Evolutionary conservation across 2,329 filamentous ascomycete species (phyloP).

Genomic region (Clarireedia homoeocarpa): DNA sequence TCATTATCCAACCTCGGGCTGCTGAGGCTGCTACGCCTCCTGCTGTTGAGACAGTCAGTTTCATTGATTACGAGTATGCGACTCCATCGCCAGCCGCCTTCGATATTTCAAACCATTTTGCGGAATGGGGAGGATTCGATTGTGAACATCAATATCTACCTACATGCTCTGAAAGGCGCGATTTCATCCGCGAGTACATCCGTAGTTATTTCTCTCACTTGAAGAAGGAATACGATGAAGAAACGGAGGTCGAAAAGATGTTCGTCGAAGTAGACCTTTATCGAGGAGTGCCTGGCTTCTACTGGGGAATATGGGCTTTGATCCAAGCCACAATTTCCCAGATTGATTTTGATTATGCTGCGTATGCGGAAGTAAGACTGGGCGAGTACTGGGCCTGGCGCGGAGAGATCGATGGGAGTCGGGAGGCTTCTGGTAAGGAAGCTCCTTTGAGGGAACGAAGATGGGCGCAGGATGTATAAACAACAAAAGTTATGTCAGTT

Average conservation of each 20-base stretch:
- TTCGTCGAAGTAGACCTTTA: conserved; percentile 78
- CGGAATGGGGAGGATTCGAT: conserved; percentile 95
- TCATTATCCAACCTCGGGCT: conserved; percentile 65
- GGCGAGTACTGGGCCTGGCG: conserved; percentile 94
- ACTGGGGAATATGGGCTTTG: conserved; percentile 89
- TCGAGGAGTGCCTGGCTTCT: conserved; percentile 82
- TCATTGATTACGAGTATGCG: conserved; percentile 98
- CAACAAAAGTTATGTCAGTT: background rate
- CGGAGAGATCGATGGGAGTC: conserved; percentile 58
- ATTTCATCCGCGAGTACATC: conserved; percentile 81
- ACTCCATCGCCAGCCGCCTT: conserved; percentile 91
- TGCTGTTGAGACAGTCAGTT: conserved; percentile 52
- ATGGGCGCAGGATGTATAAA: conserved; percentile 45
- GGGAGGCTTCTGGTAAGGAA: conserved; percentile 45
- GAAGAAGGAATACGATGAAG: conserved; percentile 38
- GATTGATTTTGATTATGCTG: conserved; percentile 94
- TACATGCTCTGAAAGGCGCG: conserved; percentile 64
- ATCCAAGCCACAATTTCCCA: conserved; percentile 92
- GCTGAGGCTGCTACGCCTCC: conserved; percentile 29
- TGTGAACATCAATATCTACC: conserved; percentile 85
- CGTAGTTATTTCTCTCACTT: conserved; percentile 58
- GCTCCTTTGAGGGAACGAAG: conserved; percentile 68
- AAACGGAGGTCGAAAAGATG: conserved; percentile 60
- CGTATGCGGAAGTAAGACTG: conserved; percentile 77
- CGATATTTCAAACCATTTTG: conserved; percentile 95